Percentiles rank a stretch among this genome's conserved stretches.
Conservation (phyloP, 1,139 yeast species). For the Hansenula sp. region DNA sequence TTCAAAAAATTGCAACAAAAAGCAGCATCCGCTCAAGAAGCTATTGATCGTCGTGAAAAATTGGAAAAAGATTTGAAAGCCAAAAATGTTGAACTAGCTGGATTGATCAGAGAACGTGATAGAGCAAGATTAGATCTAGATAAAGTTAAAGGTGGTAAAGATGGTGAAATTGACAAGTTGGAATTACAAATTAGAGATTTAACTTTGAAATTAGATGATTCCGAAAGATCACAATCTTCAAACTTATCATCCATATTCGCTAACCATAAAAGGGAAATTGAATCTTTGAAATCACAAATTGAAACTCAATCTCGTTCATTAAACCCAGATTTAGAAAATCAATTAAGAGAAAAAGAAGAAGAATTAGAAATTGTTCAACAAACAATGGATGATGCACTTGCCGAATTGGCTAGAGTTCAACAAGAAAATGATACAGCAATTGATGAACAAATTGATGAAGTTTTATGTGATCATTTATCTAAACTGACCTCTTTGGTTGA, state of each 20-base stretch:
- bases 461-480: slow-evolving; percentile 44
- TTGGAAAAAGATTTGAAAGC: slow-evolving; percentile 81
- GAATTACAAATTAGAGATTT: slow-evolving; percentile 65
- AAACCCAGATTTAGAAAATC: slow-evolving; percentile 36
- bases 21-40: slow-evolving; percentile 91
- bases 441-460: slow-evolving; percentile 57
- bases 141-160: slow-evolving; percentile 62
- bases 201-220: slow-evolving; percentile 55
- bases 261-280: slow-evolving; percentile 58
- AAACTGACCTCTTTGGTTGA: slow-evolving; percentile 63
- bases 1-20: slow-evolving; percentile 84
- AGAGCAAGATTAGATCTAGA: slow-evolving; percentile 84
- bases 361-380: slow-evolving; percentile 80
- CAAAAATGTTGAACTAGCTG: slow-evolving; percentile 85
- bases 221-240: slow-evolving; percentile 65
- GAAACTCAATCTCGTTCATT: slow-evolving; percentile 21
- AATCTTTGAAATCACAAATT: slow-evolving; percentile 38
- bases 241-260: slow-evolving; percentile 59
- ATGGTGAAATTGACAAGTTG: slow-evolving; percentile 62
- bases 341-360: slow-evolving; percentile 65
- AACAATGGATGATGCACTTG: slow-evolving; percentile 71
- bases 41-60: slow-evolving; percentile 79
- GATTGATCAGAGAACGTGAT: slow-evolving; percentile 85
- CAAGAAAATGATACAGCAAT: slow-evolving; percentile 51
- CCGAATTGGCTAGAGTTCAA: slow-evolving; percentile 54